Percentiles rank a stretch among this genome's conserved stretches.
Conservation (phyloP, 2,329 filamentous ascomycete genomes). For the Parafenestella ontariensis region DNA sequence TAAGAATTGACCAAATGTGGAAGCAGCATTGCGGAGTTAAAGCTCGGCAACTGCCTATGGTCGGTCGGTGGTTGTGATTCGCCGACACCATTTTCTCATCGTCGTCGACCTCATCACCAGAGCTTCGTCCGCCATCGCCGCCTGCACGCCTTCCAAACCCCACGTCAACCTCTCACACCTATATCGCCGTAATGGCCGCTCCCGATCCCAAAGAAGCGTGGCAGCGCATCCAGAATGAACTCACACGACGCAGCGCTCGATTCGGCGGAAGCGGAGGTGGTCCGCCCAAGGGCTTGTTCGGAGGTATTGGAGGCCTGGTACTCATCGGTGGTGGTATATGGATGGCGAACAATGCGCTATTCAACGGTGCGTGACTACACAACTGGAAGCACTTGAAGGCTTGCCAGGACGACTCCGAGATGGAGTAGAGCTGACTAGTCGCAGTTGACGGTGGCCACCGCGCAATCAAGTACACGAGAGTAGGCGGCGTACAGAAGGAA, state of each 20-base stretch:
- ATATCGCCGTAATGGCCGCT: conserved; percentile 37
- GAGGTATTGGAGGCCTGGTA: conserved; percentile 62
- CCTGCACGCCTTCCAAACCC: conserved; percentile 42
- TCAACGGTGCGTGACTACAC: conserved; percentile 63
- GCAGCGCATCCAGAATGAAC: conserved; percentile 68
- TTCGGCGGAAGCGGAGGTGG: conserved; percentile 59
- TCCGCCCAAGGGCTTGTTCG: conserved; percentile 60
- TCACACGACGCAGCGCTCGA: conserved; percentile 54
- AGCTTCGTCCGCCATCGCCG: conserved; percentile 23
- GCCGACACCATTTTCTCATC: conserved; percentile 37
- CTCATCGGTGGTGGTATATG: conserved; percentile 62
- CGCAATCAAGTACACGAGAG: conserved; percentile 95
- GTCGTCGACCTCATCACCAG: conserved; percentile 39
- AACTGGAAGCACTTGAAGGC: not conserved
- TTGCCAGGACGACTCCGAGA: not conserved
- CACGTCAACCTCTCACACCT: conserved; percentile 38
- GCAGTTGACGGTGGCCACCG: conserved; percentile 95
- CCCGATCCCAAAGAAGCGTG: conserved; percentile 71
- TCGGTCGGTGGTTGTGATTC: conserved; percentile 33
- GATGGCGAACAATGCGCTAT: conserved; percentile 68
- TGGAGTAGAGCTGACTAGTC: conserved; percentile 25
- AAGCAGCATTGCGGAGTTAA: conserved; percentile 16
- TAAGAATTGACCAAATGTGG: not conserved
- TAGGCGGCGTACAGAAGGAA: conserved; percentile 92
- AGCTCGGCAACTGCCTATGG: conserved; percentile 18